Base-by-base conservation (phyloP, 1,284 basidiomycete species). In the Boletus sp. region DNA sequence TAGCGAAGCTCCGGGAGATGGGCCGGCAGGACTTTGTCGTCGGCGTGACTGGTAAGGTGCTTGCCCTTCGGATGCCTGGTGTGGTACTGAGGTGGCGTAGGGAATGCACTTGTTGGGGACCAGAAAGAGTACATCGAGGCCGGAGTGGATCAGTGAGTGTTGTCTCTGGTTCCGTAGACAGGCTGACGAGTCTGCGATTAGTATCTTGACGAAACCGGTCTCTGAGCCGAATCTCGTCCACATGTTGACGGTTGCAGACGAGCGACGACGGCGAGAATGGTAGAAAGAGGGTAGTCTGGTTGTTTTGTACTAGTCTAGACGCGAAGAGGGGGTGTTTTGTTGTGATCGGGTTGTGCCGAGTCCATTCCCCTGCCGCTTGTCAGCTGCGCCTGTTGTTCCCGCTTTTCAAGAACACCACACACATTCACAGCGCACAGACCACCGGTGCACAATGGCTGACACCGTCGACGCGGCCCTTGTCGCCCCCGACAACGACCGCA, bases 81-180 rank as follows among this genome's bases (percentile, higher is more conserved):
- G 7, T 17, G 35, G 41, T 54, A 48, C 62, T 69, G 68, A 55
- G 41, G 55, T 49, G 49, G 52, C 17, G 64, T 67, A 57, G 83
- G 84, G 5, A 87, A 87, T 55, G 82, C 84, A 14, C 67, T 86
- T 14, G 66, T 82, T 34, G 72, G 74, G 29, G 84, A 87, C 60
- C 79, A 83, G 72, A 78, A 83, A 46, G 85, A 88, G 63, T 93
- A 91, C 63, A 69, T 86, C 8, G 77, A 78, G 1, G 88, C 88
- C 5, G 88, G 89, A 6, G 88, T 81, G 36, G 83, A 91, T 67
- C 76, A 80, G 85, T 87, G 65, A 54, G 82, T 71, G 19, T 43
- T 33, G 33, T 20, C 26, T 40, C 33, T 25, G 30, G 25, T 36
- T 20, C 34, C 30, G 35, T 30, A 22, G 46, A 44, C 43, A 41